Evolutionary conservation across 176 grass and related monocot genomes (phyloP).

Genomic region (Oryza meridionalis): DNA sequence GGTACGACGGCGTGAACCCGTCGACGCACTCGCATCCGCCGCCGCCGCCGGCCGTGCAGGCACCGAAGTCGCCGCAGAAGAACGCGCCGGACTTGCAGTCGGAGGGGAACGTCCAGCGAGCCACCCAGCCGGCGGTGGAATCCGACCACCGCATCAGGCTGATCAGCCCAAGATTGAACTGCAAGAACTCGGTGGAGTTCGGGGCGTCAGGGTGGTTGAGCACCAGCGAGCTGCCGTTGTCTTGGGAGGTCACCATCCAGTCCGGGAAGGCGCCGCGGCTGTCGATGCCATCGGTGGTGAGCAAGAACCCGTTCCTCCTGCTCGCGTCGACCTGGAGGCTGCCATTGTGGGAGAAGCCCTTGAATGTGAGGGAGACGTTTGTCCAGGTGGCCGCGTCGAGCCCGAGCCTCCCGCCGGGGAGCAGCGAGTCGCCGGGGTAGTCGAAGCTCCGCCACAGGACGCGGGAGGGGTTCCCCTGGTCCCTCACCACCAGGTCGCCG

Average conservation of each 20-base stretch:
- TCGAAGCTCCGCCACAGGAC: slow-evolving; percentile 63
- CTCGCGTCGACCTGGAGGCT: slow-evolving; percentile 42
- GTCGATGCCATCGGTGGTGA: slow-evolving; percentile 33
- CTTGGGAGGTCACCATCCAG: slow-evolving; percentile 45
- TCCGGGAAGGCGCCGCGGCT: slow-evolving; percentile 40
- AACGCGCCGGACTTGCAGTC: slow-evolving; percentile 50
- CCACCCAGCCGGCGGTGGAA: slow-evolving; percentile 28
- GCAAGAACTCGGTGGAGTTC: slow-evolving; percentile 42
- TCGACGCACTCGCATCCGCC: slow-evolving; percentile 34
- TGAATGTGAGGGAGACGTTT: slow-evolving; percentile 37
- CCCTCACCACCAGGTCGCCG: slow-evolving; percentile 43
- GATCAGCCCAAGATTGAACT: slow-evolving; percentile 37
- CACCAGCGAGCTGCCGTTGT: slow-evolving; percentile 33
- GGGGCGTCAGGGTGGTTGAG: slow-evolving; percentile 5
- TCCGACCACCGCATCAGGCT: slow-evolving; percentile 42
- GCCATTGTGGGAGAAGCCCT: slow-evolving; percentile 33
- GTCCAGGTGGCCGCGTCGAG: slow-evolving; percentile 44
- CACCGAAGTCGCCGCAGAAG: slow-evolving; percentile 51
- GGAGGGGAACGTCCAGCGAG: slow-evolving; percentile 45
- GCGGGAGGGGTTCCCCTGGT: slow-evolving; percentile 30
- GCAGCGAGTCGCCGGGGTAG: slow-evolving; percentile 47
- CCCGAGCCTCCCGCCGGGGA: slow-evolving; percentile 52
- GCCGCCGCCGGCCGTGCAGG: background rate
- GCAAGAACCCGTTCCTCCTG: slow-evolving; percentile 46
- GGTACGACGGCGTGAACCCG: slow-evolving; percentile 41